Evolutionary conservation across 257 asterid species (phyloP), one percentile per base, ranked within the genome.

Genomic region (Lycium ferocissimum): DNA sequence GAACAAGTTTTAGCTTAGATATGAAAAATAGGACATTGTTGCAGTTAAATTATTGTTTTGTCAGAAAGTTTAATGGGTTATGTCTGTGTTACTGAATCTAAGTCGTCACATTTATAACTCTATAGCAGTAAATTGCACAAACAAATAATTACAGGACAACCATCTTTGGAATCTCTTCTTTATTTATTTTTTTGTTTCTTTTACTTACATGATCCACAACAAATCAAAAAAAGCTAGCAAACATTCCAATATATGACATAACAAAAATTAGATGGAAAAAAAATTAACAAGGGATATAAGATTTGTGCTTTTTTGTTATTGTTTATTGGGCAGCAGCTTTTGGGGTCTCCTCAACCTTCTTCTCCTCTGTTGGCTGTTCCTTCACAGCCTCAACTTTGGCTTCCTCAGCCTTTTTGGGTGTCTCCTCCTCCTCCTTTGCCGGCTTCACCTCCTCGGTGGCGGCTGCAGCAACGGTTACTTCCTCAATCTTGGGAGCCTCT

Each of bases 401-500:
- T 79, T 86, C 85, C 56, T 87, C 89, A 7, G 40, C 85, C 40
- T 67, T 85, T 72, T 58, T 82, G 4, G 70, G 71, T 33, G 84
- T 38, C 83, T 83, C 87, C 73, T 81, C 70, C 73, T 81, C 70
- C 45, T 65, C 85, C 85, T 83, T 83, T 33, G 49, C 17, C 8
- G 90, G 87, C 79, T 80, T 83, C 49, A 10, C 80, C 83, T 84
- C 88, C 66, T 37, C 70, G 1, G 72, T 45, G 6, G 11, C 58
- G 0, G 14, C 12, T 0, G 58, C 22, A 22, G n/a, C 45, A 40
- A 40, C 53, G 49, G 10, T 49, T 62, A 15, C 88, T 65, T 89
- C 93, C 85, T 85, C 91, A 22, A 49, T 67, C 62, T 92, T 85
- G 6, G 93, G 85, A 17, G 90, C 88, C 67, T 89, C 92, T 3